phyloP scores from a whole-genome alignment of 2,329 filamentous ascomycete species.

The Fusarium sarcochroum region DNA sequence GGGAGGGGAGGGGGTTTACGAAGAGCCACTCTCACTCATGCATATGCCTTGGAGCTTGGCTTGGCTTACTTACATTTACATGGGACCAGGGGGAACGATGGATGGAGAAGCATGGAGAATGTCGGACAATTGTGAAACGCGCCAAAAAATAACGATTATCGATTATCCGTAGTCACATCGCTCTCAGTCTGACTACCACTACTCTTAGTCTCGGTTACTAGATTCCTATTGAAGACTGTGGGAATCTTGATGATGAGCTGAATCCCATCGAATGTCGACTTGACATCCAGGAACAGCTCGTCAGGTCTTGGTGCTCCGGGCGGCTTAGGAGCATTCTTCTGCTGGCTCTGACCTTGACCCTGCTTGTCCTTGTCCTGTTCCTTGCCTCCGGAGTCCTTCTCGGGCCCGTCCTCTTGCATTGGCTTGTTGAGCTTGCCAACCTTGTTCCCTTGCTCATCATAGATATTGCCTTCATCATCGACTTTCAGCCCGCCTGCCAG shows the following conservation, averaged over 20 bases:
- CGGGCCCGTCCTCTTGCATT: constrained; percentile 15
- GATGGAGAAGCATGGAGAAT: constrained; percentile 13
- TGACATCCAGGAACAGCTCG: constrained; percentile 70
- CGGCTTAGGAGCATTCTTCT: constrained; percentile 48
- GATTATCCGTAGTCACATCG: constrained; percentile 28
- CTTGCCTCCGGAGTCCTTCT: constrained; percentile 23
- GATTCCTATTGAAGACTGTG: constrained; percentile 63
- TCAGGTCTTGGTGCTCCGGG: constrained; percentile 55
- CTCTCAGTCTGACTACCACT: constrained; percentile 28
- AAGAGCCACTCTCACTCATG: constrained; percentile 24
- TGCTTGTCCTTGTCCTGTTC: constrained; percentile 4
- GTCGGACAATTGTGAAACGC: constrained; percentile 37
- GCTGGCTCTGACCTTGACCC: constrained; percentile 1
- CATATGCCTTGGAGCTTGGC: constrained; percentile 19
- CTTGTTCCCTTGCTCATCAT: constrained; percentile 68
- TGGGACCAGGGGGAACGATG: constrained; percentile 17
- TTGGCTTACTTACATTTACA: constrained; percentile 28
- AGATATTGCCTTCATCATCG: constrained; percentile 70
- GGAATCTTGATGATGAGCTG: constrained; percentile 71
- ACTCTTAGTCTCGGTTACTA: constrained; percentile 26
- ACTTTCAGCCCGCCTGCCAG: constrained; percentile 67
- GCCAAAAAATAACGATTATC: constrained; percentile 30
- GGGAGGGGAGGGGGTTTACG: constrained; percentile 4
- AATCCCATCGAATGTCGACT: constrained; percentile 70
- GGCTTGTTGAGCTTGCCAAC: constrained; percentile 73